Evolutionary conservation across 495 filamentous ascomycete species (phyloP).

Genomic region (Pseudomonodictys pantanalensis): DNA sequence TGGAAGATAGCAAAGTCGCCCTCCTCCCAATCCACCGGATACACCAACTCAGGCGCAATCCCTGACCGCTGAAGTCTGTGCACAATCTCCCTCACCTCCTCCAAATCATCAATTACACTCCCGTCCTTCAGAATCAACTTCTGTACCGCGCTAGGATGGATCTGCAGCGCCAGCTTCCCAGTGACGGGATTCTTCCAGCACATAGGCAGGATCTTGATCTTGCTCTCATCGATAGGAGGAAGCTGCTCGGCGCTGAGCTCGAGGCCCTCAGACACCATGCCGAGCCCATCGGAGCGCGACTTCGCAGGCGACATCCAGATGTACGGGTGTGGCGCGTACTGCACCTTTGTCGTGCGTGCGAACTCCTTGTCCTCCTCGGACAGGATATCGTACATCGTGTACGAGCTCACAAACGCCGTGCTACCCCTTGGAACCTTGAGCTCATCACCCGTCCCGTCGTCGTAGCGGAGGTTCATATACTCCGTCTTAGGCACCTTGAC

Average conservation of each 20-base stretch:
- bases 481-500: slow-evolving; percentile 64
- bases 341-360: slow-evolving; percentile 58
- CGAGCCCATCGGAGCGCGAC: slow-evolving; percentile 63
- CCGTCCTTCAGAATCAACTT: slow-evolving; percentile 63
- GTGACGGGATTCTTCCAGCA: slow-evolving; percentile 70
- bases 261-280: slow-evolving; percentile 58
- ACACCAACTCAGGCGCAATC: slow-evolving; percentile 64
- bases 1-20: slow-evolving; percentile 72
- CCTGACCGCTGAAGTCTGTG: slow-evolving; percentile 68
- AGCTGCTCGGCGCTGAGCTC: slow-evolving; percentile 57
- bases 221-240: slow-evolving; percentile 58
- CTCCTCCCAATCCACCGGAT: slow-evolving; percentile 71
- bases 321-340: slow-evolving; percentile 75
- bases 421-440: slow-evolving; percentile 68
- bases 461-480: slow-evolving; percentile 63
- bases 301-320: slow-evolving; percentile 70
- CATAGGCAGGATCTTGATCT: slow-evolving; percentile 69
- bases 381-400: slow-evolving; percentile 61
- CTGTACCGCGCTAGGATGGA: slow-evolving; percentile 66
- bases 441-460: slow-evolving; percentile 66
- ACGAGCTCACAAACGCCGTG: slow-evolving; percentile 69
- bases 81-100: slow-evolving; percentile 62
- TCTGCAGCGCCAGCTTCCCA: slow-evolving; percentile 62
- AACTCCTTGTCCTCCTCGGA: slow-evolving; percentile 64
- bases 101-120: slow-evolving; percentile 61